phyloP scores from a whole-genome alignment of 148 eudicot genomes.

The Spergularia marina region DNA sequence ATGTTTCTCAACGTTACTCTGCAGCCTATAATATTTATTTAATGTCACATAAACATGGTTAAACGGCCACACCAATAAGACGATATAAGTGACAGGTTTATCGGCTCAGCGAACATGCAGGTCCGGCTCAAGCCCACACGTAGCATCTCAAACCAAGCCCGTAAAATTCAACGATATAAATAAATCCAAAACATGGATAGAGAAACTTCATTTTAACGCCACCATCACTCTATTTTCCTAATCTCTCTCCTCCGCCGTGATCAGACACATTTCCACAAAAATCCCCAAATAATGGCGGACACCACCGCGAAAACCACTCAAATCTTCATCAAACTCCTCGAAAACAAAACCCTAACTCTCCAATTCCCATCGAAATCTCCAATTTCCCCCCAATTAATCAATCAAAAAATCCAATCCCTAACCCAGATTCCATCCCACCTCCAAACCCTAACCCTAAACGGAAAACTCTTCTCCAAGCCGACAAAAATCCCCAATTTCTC shows the following conservation, averaged over 20 bases:
- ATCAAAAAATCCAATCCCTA: slow-evolving; percentile 43
- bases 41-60: no score
- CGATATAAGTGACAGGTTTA: no score
- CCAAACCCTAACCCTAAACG: slow-evolving; percentile 55
- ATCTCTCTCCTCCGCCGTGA: neutral
- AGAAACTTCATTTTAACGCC: no score
- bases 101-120: no score
- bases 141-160: no score
- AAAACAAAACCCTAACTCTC: slow-evolving; percentile 56
- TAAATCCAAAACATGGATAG: no score
- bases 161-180: no score
- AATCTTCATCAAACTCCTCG: slow-evolving; percentile 45
- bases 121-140: no score
- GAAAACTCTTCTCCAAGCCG: slow-evolving; percentile 36
- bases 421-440: slow-evolving; percentile 46
- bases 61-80: no score
- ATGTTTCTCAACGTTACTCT: no score
- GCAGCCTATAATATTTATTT: no score
- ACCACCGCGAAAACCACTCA: slow-evolving; percentile 31
- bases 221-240: neutral
- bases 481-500: slow-evolving; percentile 28
- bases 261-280: neutral
- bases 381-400: slow-evolving; percentile 35
- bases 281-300: slow-evolving; percentile 23
- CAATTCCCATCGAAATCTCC: slow-evolving; percentile 42